Base-by-base conservation (phyloP, 805 yeast genomes). In the Komagataella mondaviorum region DNA sequence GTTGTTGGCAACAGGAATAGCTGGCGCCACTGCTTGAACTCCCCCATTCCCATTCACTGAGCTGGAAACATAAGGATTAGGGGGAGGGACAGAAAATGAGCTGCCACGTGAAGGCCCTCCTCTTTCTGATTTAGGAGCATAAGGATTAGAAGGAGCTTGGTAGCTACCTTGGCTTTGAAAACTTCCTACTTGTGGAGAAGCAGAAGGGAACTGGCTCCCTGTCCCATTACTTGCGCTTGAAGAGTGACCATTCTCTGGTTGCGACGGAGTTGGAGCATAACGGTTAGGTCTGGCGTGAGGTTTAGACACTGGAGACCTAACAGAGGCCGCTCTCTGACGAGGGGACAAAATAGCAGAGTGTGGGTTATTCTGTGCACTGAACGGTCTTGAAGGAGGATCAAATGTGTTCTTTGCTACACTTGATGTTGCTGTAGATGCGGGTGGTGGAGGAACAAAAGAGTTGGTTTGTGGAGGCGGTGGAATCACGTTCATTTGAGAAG, bases 391-490 rank as follows among this genome's bases (percentile, higher is more conserved):
- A 45, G n/a, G 55, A 51, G n/a, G 14, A 4, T 30, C 39, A 30
- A 30, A 30, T 14, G 39, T 30, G 12, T 3, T 20, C 46, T 10
- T 51, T 20, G 46, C n/a, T 16, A 6, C 23, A 17, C 16, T 12
- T 17, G 51, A 14, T 49, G 57, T 54, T 44, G 52, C 57, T 44
- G 55, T 24, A 62, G 56, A 2, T 46, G 18, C 65, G 60, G 70
- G 61, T 49, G 72, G 65, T 16, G 71, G 71, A 47, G 68, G 64
- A 46, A 68, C 66, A 49, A 62, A 63, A 22, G 65, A 67, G 50
- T 61, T 62, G 47, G 60, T 59, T 46, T 60, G 59, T 17, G 56
- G 59, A 16, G 59, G 57, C 47, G 56, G 54, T 17, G 67, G 66
- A 17, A 49, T 36, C 20, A 60, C 56, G 44, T 55, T 57, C 18